phyloP scores from a whole-genome alignment of 169 alveolate species.

The Plasmodium reichenowi region DNA sequence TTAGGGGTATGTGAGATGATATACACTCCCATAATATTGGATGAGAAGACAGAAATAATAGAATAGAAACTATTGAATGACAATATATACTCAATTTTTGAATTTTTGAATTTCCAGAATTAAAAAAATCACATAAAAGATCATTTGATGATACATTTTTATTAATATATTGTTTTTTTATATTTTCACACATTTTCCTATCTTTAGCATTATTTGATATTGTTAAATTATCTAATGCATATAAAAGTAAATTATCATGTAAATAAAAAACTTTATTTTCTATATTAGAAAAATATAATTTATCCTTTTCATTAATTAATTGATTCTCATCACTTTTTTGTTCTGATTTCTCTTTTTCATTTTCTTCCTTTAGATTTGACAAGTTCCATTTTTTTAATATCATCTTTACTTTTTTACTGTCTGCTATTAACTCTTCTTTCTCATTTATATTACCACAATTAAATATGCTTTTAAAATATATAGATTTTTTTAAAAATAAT shows the following conservation, averaged over 20 bases:
- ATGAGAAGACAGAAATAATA: conserved; percentile 73
- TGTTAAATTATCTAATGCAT: conserved; percentile 38
- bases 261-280: conserved; percentile 71
- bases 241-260: conserved; percentile 75
- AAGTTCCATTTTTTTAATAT: conserved; percentile 57
- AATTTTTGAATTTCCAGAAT: conserved; percentile 23
- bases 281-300: conserved; percentile 23
- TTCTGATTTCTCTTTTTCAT: no score
- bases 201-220: conserved; percentile 58
- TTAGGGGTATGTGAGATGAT: conserved; percentile 60
- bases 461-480: conserved; percentile 74
- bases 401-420: conserved; percentile 49
- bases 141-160: conserved; percentile 14
- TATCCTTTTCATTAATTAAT: conserved; percentile 11
- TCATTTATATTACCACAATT: conserved; percentile 74
- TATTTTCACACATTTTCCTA: conserved; percentile 67
- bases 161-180: conserved; percentile 51
- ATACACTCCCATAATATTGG: conserved; percentile 58
- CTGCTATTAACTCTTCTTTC: conserved; percentile 65
- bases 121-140: conserved; percentile 30
- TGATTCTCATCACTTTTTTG: not conserved
- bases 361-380: conserved; percentile 23
- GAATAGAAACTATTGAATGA: conserved; percentile 48
- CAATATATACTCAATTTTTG: conserved; percentile 65
- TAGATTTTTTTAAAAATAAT: conserved; percentile 65